phyloP scores from a whole-genome alignment of 1,284 basidiomycete species.

The Ceratobasidium sp. region DNA sequence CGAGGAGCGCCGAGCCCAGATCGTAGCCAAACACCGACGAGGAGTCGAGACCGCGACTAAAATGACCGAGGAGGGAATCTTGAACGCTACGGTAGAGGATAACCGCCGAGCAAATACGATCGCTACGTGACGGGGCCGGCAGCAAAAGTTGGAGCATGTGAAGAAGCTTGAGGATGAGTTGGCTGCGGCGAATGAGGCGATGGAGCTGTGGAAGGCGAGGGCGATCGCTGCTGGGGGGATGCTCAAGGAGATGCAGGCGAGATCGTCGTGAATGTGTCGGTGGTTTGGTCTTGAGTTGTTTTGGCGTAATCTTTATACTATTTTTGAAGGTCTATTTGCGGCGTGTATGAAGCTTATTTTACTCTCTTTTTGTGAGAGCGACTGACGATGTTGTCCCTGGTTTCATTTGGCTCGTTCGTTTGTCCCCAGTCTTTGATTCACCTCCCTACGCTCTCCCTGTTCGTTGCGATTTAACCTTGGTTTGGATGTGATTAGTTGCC shows the following conservation, averaged over 20 bases:
- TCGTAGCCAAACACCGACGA: slow-evolving; percentile 54
- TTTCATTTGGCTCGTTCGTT: too few relatives aligned
- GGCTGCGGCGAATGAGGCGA: slow-evolving; percentile 63
- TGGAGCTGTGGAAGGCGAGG: slow-evolving; percentile 71
- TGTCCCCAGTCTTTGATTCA: too few relatives aligned
- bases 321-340: not conserved
- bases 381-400: too few relatives aligned
- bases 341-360: too few relatives aligned
- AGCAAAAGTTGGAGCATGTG: slow-evolving; percentile 82
- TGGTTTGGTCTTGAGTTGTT: not conserved
- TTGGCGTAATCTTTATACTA: not conserved
- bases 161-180: slow-evolving; percentile 70
- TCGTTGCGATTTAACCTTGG: too few relatives aligned
- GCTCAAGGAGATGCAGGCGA: slow-evolving; percentile 21
- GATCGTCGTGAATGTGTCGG: not conserved
- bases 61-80: slow-evolving; percentile 62
- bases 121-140: slow-evolving; percentile 81
- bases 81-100: slow-evolving; percentile 73
- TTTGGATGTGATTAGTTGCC: too few relatives aligned
- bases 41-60: slow-evolving; percentile 56
- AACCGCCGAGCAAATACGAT: slow-evolving; percentile 87
- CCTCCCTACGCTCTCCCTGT: too few relatives aligned
- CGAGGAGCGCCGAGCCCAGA: slow-evolving; percentile 54
- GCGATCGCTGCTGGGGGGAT: slow-evolving; percentile 55
- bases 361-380: too few relatives aligned